Conservation (phyloP, 2,329 filamentous ascomycete species). For the Apiospora pterosperma region DNA sequence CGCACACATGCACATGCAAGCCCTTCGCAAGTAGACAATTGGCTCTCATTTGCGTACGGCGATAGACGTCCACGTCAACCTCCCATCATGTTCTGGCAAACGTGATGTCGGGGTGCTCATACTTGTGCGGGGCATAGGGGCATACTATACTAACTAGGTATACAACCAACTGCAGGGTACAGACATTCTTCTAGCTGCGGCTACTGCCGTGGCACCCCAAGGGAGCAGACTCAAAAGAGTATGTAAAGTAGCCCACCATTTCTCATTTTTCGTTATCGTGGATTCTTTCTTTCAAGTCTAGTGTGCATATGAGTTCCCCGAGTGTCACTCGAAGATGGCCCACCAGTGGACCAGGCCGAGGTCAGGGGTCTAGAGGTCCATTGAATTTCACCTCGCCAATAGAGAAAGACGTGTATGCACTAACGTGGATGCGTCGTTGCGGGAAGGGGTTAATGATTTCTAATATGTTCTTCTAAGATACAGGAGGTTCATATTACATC, state of each 20-base stretch:
- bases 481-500: conserved; percentile 73
- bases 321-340: background rate
- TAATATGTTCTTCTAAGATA: conserved; percentile 16
- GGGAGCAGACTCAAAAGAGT: conserved; percentile 49
- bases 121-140: background rate
- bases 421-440: background rate
- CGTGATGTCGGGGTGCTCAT: background rate
- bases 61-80: background rate
- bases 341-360: background rate
- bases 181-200: conserved; percentile 50
- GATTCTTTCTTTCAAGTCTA: background rate
- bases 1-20: background rate
- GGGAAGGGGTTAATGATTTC: background rate
- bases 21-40: background rate
- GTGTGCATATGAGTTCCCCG: background rate
- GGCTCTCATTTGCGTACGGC: background rate
- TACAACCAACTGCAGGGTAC: conserved; percentile 37
- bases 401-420: background rate
- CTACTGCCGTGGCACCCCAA: conserved; percentile 46
- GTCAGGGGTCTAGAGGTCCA: background rate
- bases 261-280: background rate
- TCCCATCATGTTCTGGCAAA: background rate
- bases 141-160: conserved; percentile 9
- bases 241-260: conserved; percentile 21
- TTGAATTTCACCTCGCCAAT: background rate